Base-by-base conservation (phyloP, 2,329 filamentous ascomycete genomes). In the Penicillium sp. region DNA sequence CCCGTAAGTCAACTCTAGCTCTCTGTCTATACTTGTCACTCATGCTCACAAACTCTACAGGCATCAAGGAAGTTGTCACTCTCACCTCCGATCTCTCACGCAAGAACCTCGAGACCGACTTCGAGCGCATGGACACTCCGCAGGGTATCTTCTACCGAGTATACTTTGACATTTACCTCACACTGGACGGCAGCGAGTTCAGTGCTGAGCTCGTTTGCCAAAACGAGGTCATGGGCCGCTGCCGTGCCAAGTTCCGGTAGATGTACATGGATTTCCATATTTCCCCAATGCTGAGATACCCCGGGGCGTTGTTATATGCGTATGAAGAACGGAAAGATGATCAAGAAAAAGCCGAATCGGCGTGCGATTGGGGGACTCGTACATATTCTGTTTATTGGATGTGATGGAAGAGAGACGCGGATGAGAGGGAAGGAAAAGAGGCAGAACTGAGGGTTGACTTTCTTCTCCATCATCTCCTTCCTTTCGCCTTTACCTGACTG, bases 81-180 rank as follows among this genome's bases (percentile, higher is more conserved):
- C 88, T 99, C 53, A 98, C 95, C 1, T 98, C 94, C 1, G 95
- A 99, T 75, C 84, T 99, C 58, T 97, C 93, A 51, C 90, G 94
- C 70, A 99, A 98, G 84, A 98, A 98, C 75, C 88, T 99, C 12
- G 95, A 99, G 78, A 98, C 97, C 80, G 95, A 99, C 77, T 99
- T 99, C 72, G 95, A 99, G 80, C 88, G 95, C 74, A 98, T 98
- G 95, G 95, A 98, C 76, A 98, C 95, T 1, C 93, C 95, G 5
- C 94, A 99, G 77, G 95, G 95, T 63, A 96, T 91, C 3, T 96
- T 96, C 78, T 96, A 96, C 82, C 88, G 92, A 64, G 84, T 86
- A 48, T 86, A 86, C 75, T 86, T 86, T 67, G 84, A 86, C 67
- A 86, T 86, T 59, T 96, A 96, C 78, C 86, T 99, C 66, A 98